Conservation (phyloP, 148 eudicot species). For the Vaccinium vitisidaea region DNA sequence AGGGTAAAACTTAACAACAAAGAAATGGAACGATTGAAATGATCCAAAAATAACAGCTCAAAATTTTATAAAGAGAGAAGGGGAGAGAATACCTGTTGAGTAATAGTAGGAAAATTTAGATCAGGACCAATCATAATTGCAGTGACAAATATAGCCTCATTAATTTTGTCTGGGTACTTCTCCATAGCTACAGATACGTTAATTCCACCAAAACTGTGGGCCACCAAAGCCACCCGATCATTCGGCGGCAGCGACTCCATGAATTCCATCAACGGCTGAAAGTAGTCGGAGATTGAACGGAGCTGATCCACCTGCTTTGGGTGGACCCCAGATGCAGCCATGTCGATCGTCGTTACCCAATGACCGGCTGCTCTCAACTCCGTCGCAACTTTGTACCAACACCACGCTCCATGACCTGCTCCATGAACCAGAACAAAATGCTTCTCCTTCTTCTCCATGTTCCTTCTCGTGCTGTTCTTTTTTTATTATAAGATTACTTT, state of each 20-base stretch:
- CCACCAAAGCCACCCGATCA: constrained; percentile 30
- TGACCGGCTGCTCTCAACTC: constrained; percentile 31
- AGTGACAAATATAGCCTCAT: constrained; percentile 32
- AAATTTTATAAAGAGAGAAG: no score
- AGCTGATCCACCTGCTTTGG: constrained; percentile 21
- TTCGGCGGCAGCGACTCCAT: constrained; percentile 17
- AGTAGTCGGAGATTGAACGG: constrained; percentile 18
- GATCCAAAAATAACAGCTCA: no score
- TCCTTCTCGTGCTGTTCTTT: background rate
- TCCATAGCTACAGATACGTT: constrained; percentile 29
- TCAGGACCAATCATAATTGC: constrained; percentile 29
- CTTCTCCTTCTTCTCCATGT: background rate
- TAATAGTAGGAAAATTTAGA: background rate
- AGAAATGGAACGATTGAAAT: no score
- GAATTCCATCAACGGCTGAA: constrained; percentile 28
- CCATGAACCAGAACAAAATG: constrained; percentile 50
- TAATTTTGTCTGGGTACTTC: constrained; percentile 24
- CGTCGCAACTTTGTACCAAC: constrained; percentile 40
- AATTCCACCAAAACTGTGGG: constrained; percentile 30
- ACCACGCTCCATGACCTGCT: constrained; percentile 46
- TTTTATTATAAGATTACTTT: background rate
- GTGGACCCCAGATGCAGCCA: constrained; percentile 34
- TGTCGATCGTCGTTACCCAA: constrained; percentile 30
- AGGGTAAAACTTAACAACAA: no score
- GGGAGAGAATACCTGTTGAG: constrained; percentile 18